Conservation (phyloP, 23 red algal species). For the Gracilaria caudata region DNA sequence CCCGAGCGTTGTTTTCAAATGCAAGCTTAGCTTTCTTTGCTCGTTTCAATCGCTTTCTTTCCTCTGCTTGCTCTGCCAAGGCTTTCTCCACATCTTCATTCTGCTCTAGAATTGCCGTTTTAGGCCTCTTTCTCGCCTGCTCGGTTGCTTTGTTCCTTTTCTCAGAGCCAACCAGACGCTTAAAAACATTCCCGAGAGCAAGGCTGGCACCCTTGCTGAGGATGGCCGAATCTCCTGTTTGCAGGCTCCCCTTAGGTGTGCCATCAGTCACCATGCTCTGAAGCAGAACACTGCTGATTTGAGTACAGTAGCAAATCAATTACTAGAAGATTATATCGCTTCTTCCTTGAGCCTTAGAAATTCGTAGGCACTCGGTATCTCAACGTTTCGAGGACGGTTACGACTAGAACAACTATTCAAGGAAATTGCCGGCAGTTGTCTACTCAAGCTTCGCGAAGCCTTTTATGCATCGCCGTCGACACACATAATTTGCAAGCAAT, state of each 20-base stretch:
- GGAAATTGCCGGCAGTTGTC: too few species aligned
- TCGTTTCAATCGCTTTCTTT: conserved; percentile 20
- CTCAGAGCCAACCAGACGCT: conserved; percentile 16
- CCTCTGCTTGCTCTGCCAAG: conserved; percentile 27
- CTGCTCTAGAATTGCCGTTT: conserved; percentile 34
- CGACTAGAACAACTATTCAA: background rate
- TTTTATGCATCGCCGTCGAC: too few species aligned
- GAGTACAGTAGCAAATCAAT: background rate
- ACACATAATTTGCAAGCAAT: too few species aligned
- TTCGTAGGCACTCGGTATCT: background rate
- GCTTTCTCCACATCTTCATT: conserved; percentile 55
- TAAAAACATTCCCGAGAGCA: conserved; percentile 48
- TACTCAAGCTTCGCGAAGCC: too few species aligned
- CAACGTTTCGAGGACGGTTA: background rate
- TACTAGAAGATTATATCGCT: too few species aligned
- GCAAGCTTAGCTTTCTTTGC: conserved; percentile 17
- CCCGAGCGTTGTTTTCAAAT: conserved; percentile 63
- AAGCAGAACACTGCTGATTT: background rate
- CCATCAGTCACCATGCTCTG: background rate
- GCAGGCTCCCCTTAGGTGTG: background rate
- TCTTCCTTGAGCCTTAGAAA: background rate
- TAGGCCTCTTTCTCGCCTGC: conserved; percentile 13
- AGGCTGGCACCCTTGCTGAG: conserved; percentile 57
- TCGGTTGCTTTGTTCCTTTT: background rate
- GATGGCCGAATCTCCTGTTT: background rate